Evolutionary conservation across 2,329 filamentous ascomycete genomes (phyloP), one percentile per base, ranked within the genome.

Genomic region (Aureobasidium zeae): DNA sequence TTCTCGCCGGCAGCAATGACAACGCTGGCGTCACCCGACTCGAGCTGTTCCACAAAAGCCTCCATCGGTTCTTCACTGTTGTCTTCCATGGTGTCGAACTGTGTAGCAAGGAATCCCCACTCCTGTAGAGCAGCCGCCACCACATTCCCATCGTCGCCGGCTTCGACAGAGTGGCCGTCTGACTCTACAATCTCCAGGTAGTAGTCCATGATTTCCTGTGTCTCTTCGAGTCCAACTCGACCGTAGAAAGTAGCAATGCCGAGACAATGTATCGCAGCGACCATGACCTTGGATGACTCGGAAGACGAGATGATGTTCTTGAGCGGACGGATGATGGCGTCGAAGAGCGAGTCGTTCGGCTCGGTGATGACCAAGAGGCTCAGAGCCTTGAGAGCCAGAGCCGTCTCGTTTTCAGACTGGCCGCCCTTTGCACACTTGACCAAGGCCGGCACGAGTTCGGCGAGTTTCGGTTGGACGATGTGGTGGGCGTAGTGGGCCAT

Each of bases 41-140:
- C 79, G 13, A 94, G 79, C 62, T 94, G 87, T 35, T 94, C 86
- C 30, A 85, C 79, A 53, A 94, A 86, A 2, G 81, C 79, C 42
- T 91, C 83, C 54, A 91, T 74, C 12, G 84, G 81, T 20, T 76
- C 66, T 50, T 86, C 79, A 22, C 81, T 85, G 48, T 79, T 72
- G 12, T 75, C 73, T 52, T 84, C 77, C 31, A 87, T 70, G 54
- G 89, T 83, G 3, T 87, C 81, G 5, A 89, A 67, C 48, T 83
- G 76, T 3, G 83, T 87, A 4, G 83, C 83, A 4, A 93, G 73
- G 51, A 89, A 82, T 1, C 81, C 81, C 84, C 86, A 94, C 47
- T 81, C 77, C 51, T 82, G 74, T 1, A 93, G 68, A 0, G 86
- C 84, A 1, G 85, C 83, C 3, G 77, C 71, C 1, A 94, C 86